Base-by-base conservation (phyloP, 1,284 basidiomycete species). In the Leccinum subspadiceum region DNA sequence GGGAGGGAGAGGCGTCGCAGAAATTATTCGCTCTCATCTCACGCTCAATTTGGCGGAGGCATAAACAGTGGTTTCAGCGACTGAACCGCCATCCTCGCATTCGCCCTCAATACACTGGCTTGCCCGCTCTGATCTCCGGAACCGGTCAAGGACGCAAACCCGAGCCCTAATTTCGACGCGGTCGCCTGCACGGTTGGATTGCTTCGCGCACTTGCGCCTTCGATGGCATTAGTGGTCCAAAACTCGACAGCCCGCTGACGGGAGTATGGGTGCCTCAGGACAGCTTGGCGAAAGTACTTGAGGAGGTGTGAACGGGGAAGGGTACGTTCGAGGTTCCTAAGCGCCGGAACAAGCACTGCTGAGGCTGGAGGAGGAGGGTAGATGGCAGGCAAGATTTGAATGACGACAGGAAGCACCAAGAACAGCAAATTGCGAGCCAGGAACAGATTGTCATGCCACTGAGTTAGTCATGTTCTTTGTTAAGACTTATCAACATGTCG, bases 381-480 rank as follows among this genome's bases (percentile, higher is more conserved):
- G 35, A 69, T 68, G 24, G 66, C 62, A 2, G 78, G 82, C 8
- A 83, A 67, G 56, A 78, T 64, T 68, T 81, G 79, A n/a, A 85
- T 66, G 53, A 81, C 54, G 26, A 83, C 63, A 0, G 87, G 86
- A 8, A 90, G 76, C 37, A 79, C 15, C 60, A 89, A 76, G 74
- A 91, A 87, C 60, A 88, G 70, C 4, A 77, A 41, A 59, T 83
- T 81, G 10, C 89, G 86, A 20, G 76, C 62, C 57, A 78, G 68
- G 70, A 81, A 81, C 39, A 86, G 73, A 29, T 68, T 76, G 69
- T 91, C 87, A 73, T 89, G 85, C 83, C 84, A 86, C 89, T 91
- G 65, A 10, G n/a, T 59, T 57, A 17, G 10, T 26, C 49, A 50
- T 22, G 15, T 22, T 46, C 41, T 20, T 44, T n/a, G 46, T 67